Base-by-base conservation (phyloP, 2,329 filamentous ascomycete genomes). In the Fusarium illudens region DNA sequence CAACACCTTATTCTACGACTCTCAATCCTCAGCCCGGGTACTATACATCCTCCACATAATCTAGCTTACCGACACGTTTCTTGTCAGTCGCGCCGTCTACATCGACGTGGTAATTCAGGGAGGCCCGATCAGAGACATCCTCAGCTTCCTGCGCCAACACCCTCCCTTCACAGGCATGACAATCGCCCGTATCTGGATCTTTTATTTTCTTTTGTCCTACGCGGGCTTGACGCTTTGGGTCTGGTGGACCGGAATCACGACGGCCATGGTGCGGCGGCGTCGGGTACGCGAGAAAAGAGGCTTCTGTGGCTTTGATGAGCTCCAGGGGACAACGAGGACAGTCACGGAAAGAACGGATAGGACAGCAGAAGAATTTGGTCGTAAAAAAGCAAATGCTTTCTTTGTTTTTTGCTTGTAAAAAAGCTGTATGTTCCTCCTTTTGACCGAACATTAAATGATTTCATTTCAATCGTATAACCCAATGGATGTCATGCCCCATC, bases 1-100 rank as follows among this genome's bases (percentile, higher is more conserved):
- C 22, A 59, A 60, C 19, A 19, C 19, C 0, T 70, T 70, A 57
- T 71, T 73, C 30, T 70, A 71, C 44, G 56, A 65, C 11, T 58
- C 60, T 1, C 58, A 62, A 12, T 56, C 66, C 29, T 72, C 63
- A 32, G 62, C 71, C 6, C 63, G 66, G 58, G 48, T 57, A 8
- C 64, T 73, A 3, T 59, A 70, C 15, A 58, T 52, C 6, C 30
- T 71, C n/a, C 66, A 58, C 20, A 32, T 62, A 10, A 8, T 64
- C 19, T 73, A 69, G 71, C 6, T 65, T 10, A 37, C 64, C 29
- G 57, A 50, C 19, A 19, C 64, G 9, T 34, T 64, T 4, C n/a
- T 61, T 29, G 25, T 67, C 10, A 34, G 32, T 11, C 36, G 36
- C n/a, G 7, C 52, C 13, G 48, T 30, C 13, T 29, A 62, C 19